These are phyloP conservation scores for Jaltomata sinuosa DNA, from an alignment of 257 asterid genomes.

Conservation along the genomic window DNA sequence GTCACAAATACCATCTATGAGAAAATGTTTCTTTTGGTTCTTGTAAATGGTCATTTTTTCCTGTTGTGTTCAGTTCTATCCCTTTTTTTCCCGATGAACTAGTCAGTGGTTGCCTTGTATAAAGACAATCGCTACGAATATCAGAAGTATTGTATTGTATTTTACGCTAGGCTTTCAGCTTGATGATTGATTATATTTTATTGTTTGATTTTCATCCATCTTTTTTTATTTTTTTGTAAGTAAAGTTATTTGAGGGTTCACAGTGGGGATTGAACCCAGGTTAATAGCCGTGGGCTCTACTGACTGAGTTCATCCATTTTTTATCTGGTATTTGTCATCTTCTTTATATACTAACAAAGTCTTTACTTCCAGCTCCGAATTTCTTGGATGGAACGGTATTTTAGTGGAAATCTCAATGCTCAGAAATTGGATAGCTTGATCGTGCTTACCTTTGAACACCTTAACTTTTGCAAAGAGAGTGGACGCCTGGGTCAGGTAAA, in stretches of 20 bases:
- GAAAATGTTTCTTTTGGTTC: neutral
- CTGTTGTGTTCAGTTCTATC: neutral
- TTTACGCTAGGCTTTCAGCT: neutral
- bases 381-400: conserved; percentile 35
- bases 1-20: neutral
- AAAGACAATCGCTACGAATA: neutral
- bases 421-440: conserved; percentile 70
- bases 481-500: conserved; percentile 60
- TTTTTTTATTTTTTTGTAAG: neutral
- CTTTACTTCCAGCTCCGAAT: conserved; percentile 34
- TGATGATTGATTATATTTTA: neutral
- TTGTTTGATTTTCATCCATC: neutral
- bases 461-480: conserved; percentile 43
- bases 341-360: neutral
- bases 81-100: neutral
- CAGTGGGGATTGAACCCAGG: neutral
- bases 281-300: neutral
- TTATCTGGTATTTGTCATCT: neutral
- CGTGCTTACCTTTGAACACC: conserved; percentile 73
- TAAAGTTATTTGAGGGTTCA: neutral
- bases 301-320: neutral
- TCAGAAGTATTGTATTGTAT: neutral
- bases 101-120: neutral
- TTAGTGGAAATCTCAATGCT: conserved; percentile 48
- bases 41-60: neutral